Conservation (phyloP, 345 rosid species). For the Pistacia integerrima region DNA sequence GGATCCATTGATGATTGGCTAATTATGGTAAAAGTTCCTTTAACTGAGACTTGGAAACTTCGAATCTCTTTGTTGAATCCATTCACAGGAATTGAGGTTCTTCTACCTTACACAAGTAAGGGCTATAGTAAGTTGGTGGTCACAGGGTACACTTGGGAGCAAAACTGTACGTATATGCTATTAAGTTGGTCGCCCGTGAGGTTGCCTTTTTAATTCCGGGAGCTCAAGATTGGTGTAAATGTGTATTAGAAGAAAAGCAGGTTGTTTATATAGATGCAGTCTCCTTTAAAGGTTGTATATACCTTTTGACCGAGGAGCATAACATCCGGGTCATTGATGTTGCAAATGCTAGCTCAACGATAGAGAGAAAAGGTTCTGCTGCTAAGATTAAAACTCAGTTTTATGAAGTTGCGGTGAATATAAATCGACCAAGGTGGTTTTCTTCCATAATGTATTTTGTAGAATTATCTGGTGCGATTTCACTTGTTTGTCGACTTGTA, state of each 20-base stretch:
- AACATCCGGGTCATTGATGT: not conserved
- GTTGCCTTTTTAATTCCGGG: not conserved
- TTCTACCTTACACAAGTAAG: not conserved
- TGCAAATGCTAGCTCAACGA: too few species aligned
- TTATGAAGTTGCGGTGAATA: too few species aligned
- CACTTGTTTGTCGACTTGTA: too few species aligned
- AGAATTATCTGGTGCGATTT: too few species aligned
- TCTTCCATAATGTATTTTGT: too few species aligned
- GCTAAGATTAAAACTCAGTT: too few species aligned
- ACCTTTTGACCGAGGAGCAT: not conserved
- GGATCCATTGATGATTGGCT: not conserved
- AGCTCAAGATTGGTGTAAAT: not conserved
- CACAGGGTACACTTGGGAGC: not conserved
- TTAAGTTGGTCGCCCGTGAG: too few species aligned
- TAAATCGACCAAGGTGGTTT: too few species aligned
- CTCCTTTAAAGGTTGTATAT: not conserved
- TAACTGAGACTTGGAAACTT: not conserved
- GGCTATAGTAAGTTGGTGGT: not conserved
- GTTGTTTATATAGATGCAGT: not conserved
- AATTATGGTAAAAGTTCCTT: not conserved
- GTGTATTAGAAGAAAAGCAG: not conserved
- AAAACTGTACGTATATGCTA: not conserved
- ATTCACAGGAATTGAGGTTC: not conserved
- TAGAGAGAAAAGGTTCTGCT: too few species aligned
- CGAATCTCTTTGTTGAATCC: not conserved